Base-by-base conservation (phyloP, 2,329 filamentous ascomycete genomes). In the Ascochyta lentis region DNA sequence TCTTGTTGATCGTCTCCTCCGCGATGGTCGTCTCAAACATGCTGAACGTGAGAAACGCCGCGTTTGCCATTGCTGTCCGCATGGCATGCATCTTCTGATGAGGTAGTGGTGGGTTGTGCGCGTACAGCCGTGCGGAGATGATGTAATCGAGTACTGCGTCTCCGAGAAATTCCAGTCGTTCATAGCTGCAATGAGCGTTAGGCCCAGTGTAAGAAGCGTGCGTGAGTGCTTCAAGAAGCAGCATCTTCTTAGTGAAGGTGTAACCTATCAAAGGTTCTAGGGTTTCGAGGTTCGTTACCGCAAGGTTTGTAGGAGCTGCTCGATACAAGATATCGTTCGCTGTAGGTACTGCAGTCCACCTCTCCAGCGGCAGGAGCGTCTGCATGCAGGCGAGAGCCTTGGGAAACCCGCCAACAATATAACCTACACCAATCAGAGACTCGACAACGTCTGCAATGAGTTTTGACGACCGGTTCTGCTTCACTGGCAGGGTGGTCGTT, bases 361-460 rank as follows among this genome's bases (percentile, higher is more conserved):
- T 70, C 45, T 89, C 83, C 0, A 83, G 82, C 1, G 96, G 72
- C 61, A 97, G 88, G 1, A 87, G 70, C 3, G 81, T 79, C 42
- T 68, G 55, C 12, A 95, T 81, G 71, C 89, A 92, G 2, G 76
- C 65, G 15, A 88, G 74, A 0, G 88, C 89, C 61, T 85, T 88
- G 0, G 77, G 43, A 13, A 90, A 77, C 0, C 89, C 89, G 1
- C 90, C 89, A 48, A 90, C 84, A 1, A 89, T 58, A 64, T 84
- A 92, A 0, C 89, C 84, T 0, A 87, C 90, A 1, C 92, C 94
- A 19, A 97, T 88, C 0, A 97, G 79, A 0, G 93, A 85, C 71
- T 98, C 94, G 0, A 96, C 83, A 0, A 97, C 88, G 66, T 98
- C 94, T 3, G 94, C 94, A 7, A 97, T 82, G 0, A 85, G 85